Base-by-base conservation (phyloP, 2,329 filamentous ascomycete genomes). In the Monilinia fructigena region DNA sequence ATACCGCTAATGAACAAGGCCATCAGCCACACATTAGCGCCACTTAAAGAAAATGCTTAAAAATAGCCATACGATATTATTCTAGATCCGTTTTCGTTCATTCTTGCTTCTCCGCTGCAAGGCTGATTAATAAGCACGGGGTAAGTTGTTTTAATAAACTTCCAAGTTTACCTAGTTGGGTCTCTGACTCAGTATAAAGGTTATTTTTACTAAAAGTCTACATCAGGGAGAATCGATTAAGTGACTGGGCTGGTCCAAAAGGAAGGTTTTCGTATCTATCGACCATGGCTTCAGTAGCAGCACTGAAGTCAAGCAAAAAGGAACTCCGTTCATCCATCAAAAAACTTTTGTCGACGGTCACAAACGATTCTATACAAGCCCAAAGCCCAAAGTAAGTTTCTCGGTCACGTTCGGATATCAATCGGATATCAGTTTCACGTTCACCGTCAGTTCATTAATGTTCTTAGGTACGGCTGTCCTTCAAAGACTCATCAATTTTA, bases 241-340 rank as follows among this genome's bases (percentile, higher is more conserved):
- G 18, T 59, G 23, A 28, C n/a, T 55, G 40, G 16, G 23, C 55
- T 53, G 23, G 31, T n/a, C 14, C 35, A 55, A 63, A 47, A 45
- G 53, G 31, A 18, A 28, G 26, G n/a, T 40, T 35, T 64, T 45
- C 10, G 42, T 4, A 50, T 16, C 4, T 48, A 67, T 23, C 38
- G 48, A 64, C 42, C 11, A 74, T 74, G 71, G 68, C 71, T 56
- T 69, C 73, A 60, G 63, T 64, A 23, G 48, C 62, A 55, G 79
- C 85, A 62, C 78, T 93, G 65, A 83, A 83, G 70, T 81, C 83
- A 67, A 87, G 90, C 55, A 97, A 97, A 80, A 88, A 89, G 75
- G 88, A 91, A 72, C 81, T 97, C 68, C 85, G 93, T 66, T 82
- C 82, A 69, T 79, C 84, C 63, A 89, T 96, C 80, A 93, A 89